Percentiles rank a stretch among this genome's conserved stretches.
Evolutionary conservation across 768 basidiomycete genomes (phyloP).

Genomic region (Podaxis rugospora): DNA sequence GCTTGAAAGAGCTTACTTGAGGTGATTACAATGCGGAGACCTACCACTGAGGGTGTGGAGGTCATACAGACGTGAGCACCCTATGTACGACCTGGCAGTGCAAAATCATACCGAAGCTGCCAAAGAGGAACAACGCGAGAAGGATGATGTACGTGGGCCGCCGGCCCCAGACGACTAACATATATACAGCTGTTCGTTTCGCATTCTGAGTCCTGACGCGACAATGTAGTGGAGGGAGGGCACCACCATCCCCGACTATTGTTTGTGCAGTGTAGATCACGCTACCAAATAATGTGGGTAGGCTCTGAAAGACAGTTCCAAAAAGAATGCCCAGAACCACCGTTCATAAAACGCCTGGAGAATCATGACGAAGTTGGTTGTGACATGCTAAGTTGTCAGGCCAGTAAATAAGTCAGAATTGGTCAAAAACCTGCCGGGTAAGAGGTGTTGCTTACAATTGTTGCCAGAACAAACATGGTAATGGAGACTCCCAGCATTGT

Average conservation of each 20-base stretch:
- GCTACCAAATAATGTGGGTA: slow-evolving; percentile 27
- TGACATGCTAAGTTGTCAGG: slow-evolving; percentile 1
- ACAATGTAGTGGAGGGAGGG: not conserved
- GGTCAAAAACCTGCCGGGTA: not conserved
- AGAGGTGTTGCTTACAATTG: slow-evolving; percentile 18
- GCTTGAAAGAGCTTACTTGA: slow-evolving; percentile 20
- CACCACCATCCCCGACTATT: slow-evolving; percentile 28
- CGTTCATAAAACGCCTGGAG: not conserved
- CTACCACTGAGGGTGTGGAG: not conserved
- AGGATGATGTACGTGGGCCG: slow-evolving; percentile 18
- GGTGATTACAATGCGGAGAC: slow-evolving; percentile 21
- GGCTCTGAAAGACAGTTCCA: slow-evolving; percentile 25
- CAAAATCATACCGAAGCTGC: slow-evolving; percentile 18
- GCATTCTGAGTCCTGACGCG: not conserved
- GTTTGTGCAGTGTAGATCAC: slow-evolving; percentile 29
- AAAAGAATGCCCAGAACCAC: slow-evolving; percentile 12
- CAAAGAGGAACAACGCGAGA: slow-evolving; percentile 22
- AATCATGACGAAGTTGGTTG: not conserved
- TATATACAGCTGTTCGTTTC: slow-evolving; percentile 20
- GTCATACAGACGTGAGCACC: not conserved
- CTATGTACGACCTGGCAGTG: not conserved
- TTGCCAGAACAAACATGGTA: slow-evolving; percentile 24
- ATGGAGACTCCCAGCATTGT: slow-evolving; percentile 23
- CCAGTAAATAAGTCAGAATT: not conserved
- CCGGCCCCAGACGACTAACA: slow-evolving; percentile 28